A percentile compares a stretch with the other conserved stretches of the same genome.
Conservation (phyloP, 2,329 filamentous ascomycete species). For the Beauveria australis region DNA sequence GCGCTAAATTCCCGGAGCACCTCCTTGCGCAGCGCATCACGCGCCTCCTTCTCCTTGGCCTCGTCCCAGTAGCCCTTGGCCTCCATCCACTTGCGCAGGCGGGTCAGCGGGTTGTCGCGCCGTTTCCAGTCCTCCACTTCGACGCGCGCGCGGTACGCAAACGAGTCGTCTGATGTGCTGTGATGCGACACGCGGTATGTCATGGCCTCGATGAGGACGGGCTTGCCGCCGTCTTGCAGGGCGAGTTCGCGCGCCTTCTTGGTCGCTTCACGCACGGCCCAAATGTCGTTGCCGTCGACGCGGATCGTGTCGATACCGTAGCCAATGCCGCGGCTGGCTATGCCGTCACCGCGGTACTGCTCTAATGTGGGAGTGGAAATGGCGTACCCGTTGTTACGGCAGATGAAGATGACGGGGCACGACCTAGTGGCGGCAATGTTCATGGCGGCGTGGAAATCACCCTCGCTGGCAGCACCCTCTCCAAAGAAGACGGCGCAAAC, state of each 20-base stretch:
- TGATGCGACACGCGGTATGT: conserved; percentile 97
- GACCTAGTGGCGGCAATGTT: conserved; percentile 85
- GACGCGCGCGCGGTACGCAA: conserved; percentile 85
- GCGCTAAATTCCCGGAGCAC: conserved; percentile 77
- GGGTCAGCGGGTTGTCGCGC: conserved; percentile 78
- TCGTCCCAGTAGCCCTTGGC: conserved; percentile 77
- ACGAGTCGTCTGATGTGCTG: conserved; percentile 93
- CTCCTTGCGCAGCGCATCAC: conserved; percentile 60
- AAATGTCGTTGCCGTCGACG: conserved; percentile 91
- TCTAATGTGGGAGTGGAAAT: conserved; percentile 85
- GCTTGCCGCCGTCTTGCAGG: conserved; percentile 69
- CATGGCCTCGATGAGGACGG: conserved; percentile 89
- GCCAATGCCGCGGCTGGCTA: conserved; percentile 75
- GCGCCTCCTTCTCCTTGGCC: conserved; percentile 63
- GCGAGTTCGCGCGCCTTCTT: conserved; percentile 70
- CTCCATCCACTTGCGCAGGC: conserved; percentile 87
- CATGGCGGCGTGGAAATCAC: conserved; percentile 83
- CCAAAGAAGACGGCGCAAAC: conserved; percentile 83
- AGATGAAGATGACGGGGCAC: conserved; percentile 85
- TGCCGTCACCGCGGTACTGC: conserved; percentile 86
- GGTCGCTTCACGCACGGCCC: conserved; percentile 76
- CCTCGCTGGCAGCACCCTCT: conserved; percentile 82
- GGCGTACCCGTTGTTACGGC: conserved; percentile 87
- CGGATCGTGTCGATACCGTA: conserved; percentile 93
- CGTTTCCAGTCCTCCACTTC: conserved; percentile 96